Conservation (phyloP, 176 grass and related monocot genomes). For the Rhynchospora breviuscula region DNA sequence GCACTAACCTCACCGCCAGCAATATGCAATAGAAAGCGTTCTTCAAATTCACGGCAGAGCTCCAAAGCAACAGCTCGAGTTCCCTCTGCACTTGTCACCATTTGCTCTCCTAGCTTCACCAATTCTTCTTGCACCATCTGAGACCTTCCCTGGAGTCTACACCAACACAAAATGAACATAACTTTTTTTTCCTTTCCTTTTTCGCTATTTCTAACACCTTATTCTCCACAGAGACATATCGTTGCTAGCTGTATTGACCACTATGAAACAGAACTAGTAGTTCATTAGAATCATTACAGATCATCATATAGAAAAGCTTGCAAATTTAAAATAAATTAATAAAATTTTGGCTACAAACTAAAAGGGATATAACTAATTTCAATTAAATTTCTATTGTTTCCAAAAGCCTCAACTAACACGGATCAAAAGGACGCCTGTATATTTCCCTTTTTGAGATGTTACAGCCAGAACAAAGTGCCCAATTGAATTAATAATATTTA, state of each 20-base stretch:
- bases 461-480: background rate
- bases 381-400: background rate
- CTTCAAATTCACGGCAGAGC: constrained; percentile 86
- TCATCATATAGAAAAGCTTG: background rate
- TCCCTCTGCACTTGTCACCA: constrained; percentile 82
- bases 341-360: background rate
- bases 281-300: background rate
- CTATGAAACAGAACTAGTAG: background rate
- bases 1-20: constrained; percentile 77
- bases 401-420: background rate
- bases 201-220: background rate
- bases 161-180: constrained; percentile 13
- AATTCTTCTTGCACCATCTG: constrained; percentile 87
- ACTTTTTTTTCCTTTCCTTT: background rate
- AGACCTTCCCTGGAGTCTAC: constrained; percentile 85
- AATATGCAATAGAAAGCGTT: constrained; percentile 84
- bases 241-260: background rate
- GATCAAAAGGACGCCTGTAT: background rate
- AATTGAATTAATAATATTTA: background rate
- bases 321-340: background rate
- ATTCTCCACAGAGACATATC: background rate
- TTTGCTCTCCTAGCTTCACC: constrained; percentile 76
- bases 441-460: background rate
- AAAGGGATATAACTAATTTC: background rate
- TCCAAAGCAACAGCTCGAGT: constrained; percentile 81